Evolutionary conservation across 306 rosid species (phyloP), one percentile per base, ranked within the genome.

Genomic region (Lathyrus aphaca): DNA sequence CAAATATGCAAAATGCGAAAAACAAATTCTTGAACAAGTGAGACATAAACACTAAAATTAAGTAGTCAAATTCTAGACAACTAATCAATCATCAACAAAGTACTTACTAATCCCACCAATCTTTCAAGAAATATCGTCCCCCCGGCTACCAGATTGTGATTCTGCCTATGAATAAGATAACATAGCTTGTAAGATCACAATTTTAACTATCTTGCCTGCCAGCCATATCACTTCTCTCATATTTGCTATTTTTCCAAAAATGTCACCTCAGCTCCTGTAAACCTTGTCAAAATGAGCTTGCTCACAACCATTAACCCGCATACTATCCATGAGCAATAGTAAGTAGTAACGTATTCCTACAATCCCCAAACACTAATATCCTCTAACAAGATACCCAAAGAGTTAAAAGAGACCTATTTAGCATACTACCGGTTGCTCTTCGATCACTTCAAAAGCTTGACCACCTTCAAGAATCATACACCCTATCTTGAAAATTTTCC

Each of bases 31-130:
- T 55, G 13, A 55, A 55, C 35, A 25, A 55, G 61, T 27, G 18
- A 23, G 16, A 12, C 38, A 54, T 54, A 55, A 12, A 54, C 60
- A 23, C 60, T 54, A 54, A 23, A 54, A 54, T 54, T 54, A 49
- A 50, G 30, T 53, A 19, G 59, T 10, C 59, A 53, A 21, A 23
- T 19, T 53, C 15, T 53, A 53, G 59, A 53, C 5, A 50, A 18
- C 23, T 19, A 3, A 48, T 9, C 54, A 48, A 48, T 44, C 12
- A 49, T 49, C 49, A 44, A 5, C n/a, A 44, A 48, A 48, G 23
- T 16, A 16, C 5, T 48, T 2, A 23, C 23, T 10, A 14, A 18
- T 21, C 32, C 58, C 32, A 53, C 58, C 58, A 8, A 10, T 51
- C 30, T 18, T 21, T 19, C 29, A 51, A 53, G 32, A 32, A 53